Conservation (phyloP, 129 eudicot species). For the Flaveria bidentis region DNA sequence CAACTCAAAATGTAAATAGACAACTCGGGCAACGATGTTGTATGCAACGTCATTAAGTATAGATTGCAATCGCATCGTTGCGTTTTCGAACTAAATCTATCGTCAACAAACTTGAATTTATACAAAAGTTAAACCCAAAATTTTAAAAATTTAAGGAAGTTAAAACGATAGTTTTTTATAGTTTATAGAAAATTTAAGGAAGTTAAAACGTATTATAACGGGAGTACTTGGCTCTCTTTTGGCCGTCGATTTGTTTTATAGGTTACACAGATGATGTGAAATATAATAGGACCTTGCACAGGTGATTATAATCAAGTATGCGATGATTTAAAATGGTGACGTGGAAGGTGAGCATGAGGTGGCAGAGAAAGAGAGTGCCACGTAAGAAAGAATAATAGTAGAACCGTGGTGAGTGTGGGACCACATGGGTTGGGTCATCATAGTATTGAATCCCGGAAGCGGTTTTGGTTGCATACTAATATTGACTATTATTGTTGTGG, state of each 20-base stretch:
- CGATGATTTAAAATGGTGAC: constrained; percentile 19
- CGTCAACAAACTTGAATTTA: too few species aligned
- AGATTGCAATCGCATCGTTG: too few species aligned
- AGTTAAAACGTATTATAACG: too few species aligned
- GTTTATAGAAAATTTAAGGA: too few species aligned
- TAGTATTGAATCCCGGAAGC: constrained; percentile 21
- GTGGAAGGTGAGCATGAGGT: constrained; percentile 25
- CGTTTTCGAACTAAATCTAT: too few species aligned
- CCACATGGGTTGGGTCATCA: constrained; percentile 20
- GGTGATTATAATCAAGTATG: not conserved
- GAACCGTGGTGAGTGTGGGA: constrained; percentile 23
- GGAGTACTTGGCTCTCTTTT: not conserved
- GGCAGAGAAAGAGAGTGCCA: constrained; percentile 13
- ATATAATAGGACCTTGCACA: not conserved
- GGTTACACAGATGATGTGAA: not conserved
- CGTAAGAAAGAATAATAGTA: not conserved
- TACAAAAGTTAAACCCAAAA: too few species aligned
- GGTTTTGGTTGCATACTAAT: constrained; percentile 22
- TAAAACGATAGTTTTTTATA: too few species aligned
- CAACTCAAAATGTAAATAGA: too few species aligned
- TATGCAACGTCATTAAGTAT: too few species aligned
- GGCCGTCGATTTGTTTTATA: not conserved
- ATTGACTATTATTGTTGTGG: constrained; percentile 12
- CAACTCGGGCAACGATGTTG: too few species aligned
- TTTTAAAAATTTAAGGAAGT: too few species aligned